Evolutionary conservation across 1,284 basidiomycete genomes (phyloP).

Genomic region (Ganoderma meredithae): DNA sequence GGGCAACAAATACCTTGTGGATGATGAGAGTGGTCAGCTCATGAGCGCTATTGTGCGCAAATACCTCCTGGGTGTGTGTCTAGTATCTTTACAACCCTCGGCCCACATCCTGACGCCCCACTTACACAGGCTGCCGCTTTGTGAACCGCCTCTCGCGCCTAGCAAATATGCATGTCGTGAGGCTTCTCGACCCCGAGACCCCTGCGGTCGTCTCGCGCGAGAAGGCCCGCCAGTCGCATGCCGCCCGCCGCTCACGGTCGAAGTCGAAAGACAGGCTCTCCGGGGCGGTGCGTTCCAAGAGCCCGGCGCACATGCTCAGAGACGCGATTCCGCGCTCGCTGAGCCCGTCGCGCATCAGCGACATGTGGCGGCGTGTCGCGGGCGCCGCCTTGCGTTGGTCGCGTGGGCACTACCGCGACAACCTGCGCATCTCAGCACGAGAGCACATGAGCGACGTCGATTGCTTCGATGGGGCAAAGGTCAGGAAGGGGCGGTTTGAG

Average conservation of each 20-base stretch:
- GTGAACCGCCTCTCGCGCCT: constrained; percentile 66
- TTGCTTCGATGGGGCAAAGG: constrained; percentile 66
- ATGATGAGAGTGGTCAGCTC: constrained; percentile 86
- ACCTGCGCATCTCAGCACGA: constrained; percentile 63
- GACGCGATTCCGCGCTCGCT: constrained; percentile 25
- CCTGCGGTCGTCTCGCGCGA: constrained; percentile 51
- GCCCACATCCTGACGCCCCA: background rate
- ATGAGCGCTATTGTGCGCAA: constrained; percentile 86
- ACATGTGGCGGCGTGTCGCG: constrained; percentile 59
- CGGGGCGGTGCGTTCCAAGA: constrained; percentile 25
- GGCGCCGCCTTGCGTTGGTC: constrained; percentile 57
- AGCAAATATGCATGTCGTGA: constrained; percentile 38
- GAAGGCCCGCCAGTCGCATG: constrained; percentile 44
- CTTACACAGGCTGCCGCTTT: constrained; percentile 64
- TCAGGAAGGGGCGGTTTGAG: constrained; percentile 41
- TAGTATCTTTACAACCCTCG: background rate
- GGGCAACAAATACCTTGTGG: constrained; percentile 75
- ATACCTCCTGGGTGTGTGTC: constrained; percentile 79
- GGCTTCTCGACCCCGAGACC: constrained; percentile 51
- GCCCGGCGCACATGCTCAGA: constrained; percentile 22
- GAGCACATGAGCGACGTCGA: constrained; percentile 86
- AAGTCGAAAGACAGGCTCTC: constrained; percentile 29
- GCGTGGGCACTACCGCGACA: constrained; percentile 62
- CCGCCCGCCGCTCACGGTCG: constrained; percentile 28
- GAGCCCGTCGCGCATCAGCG: constrained; percentile 38